Conservation (phyloP, 2,329 filamentous ascomycete genomes). For the Podosphaera leucotricha region DNA sequence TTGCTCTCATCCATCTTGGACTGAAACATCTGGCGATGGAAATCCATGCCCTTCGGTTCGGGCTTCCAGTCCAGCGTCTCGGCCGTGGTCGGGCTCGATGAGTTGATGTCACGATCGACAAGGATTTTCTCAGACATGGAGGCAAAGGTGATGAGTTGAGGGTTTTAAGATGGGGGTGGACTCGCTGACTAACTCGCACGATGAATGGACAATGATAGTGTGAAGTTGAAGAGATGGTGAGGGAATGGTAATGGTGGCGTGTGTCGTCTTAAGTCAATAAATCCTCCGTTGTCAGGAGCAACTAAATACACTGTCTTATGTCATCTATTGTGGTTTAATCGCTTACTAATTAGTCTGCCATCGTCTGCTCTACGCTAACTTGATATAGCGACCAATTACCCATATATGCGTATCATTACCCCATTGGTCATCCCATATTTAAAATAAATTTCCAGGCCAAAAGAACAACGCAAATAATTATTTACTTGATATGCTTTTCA, state of each 20-base stretch:
- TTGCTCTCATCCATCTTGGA: slow-evolving; percentile 43
- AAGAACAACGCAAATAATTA: no score
- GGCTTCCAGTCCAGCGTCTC: slow-evolving; percentile 17
- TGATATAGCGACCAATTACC: no score
- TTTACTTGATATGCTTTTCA: no score
- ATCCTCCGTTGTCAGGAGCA: background rate
- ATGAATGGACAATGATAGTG: background rate
- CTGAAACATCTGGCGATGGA: slow-evolving; percentile 53
- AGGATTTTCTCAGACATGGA: slow-evolving; percentile 37
- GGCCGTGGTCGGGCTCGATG: slow-evolving; percentile 19
- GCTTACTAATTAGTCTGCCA: no score
- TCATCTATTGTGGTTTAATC: no score
- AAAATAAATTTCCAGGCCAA: no score
- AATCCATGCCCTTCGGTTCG: slow-evolving; percentile 45
- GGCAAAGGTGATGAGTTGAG: background rate
- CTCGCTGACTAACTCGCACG: background rate
- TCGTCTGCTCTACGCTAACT: no score
- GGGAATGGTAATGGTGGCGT: background rate
- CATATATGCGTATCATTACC: no score
- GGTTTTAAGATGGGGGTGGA: background rate
- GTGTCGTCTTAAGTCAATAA: background rate
- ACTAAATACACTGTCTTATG: background rate
- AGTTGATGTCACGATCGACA: slow-evolving; percentile 42
- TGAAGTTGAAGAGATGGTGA: no score
- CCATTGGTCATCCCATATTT: no score